A percentile compares a stretch with the other conserved stretches of the same genome.
Conservation (phyloP, 2,329 filamentous ascomycete genomes). For the Phaeosphaeria sp. region DNA sequence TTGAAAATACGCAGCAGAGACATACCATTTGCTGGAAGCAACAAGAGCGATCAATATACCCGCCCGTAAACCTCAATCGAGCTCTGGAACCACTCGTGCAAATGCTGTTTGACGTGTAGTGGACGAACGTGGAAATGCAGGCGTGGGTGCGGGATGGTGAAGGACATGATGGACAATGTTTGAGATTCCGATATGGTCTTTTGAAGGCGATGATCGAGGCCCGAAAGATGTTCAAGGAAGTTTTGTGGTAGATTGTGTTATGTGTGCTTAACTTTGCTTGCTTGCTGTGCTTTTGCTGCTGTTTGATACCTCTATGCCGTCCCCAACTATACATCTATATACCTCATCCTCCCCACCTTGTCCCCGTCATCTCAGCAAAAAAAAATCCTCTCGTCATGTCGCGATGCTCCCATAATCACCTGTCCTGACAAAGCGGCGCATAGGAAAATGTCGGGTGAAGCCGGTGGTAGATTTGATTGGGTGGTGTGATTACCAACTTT, state of each 20-base stretch:
- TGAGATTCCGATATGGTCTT: neutral
- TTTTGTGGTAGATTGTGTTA: too few relatives aligned
- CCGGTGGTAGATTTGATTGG: neutral
- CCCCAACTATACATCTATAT: neutral
- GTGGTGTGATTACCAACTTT: neutral
- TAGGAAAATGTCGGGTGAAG: neutral
- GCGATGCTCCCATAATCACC: neutral
- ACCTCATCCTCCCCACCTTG: neutral
- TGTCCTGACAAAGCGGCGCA: neutral
- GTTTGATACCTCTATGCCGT: neutral
- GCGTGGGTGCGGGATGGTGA: neutral
- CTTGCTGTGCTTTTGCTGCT: neutral
- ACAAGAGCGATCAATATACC: neutral
- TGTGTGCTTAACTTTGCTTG: too few relatives aligned
- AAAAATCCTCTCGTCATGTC: neutral
- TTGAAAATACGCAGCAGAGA: too few relatives aligned
- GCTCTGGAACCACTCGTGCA: neutral
- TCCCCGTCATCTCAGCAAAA: neutral
- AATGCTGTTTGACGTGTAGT: neutral
- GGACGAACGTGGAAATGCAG: neutral
- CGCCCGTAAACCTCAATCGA: conserved; percentile 1
- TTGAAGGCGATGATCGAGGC: too few relatives aligned
- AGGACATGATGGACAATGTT: neutral
- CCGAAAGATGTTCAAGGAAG: too few relatives aligned
- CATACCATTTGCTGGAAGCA: too few relatives aligned